A percentile compares a stretch with the other conserved stretches of the same genome.
These are phyloP conservation scores for Zangia roseola DNA, from an alignment of 768 basidiomycete genomes.

Conservation along the genomic window DNA sequence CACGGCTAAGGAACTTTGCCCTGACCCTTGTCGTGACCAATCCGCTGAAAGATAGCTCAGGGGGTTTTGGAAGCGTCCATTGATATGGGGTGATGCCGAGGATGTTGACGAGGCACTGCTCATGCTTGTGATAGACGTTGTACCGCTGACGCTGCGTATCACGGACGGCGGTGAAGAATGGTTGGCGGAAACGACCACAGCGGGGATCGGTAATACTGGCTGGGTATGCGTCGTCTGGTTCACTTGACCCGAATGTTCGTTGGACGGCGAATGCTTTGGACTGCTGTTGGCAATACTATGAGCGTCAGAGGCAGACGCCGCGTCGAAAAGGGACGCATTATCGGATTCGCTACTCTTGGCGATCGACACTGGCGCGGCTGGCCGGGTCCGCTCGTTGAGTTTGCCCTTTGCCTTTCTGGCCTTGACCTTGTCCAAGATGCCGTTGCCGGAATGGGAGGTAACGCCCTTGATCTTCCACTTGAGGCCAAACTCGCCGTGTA, in stretches of 20 bases:
- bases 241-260: conserved; percentile 7
- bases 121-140: conserved; percentile 21
- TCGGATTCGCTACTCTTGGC: conserved; percentile 25
- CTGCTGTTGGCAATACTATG: conserved; percentile 30
- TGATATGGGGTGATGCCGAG: conserved; percentile 5
- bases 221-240: not conserved
- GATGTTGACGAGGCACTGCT: conserved; percentile 24
- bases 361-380: not conserved
- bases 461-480: conserved; percentile 72
- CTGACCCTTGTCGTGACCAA: conserved; percentile 20
- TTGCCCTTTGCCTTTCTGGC: conserved; percentile 19
- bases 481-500: conserved; percentile 66
- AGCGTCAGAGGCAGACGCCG: conserved; percentile 24
- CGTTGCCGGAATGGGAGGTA: conserved; percentile 37
- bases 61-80: conserved; percentile 4
- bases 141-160: conserved; percentile 20
- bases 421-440: conserved; percentile 43
- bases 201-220: conserved; percentile 19
- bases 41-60: conserved; percentile 26
- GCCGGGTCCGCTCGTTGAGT: not conserved
- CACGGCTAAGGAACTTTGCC: not conserved
- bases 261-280: conserved; percentile 22
- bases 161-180: conserved; percentile 7
- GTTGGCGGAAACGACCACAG: conserved; percentile 28
- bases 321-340: conserved; percentile 24